These are phyloP conservation scores for Penicillium polonicum DNA, from an alignment of 2,329 filamentous ascomycete genomes.

Conservation along the genomic window DNA sequence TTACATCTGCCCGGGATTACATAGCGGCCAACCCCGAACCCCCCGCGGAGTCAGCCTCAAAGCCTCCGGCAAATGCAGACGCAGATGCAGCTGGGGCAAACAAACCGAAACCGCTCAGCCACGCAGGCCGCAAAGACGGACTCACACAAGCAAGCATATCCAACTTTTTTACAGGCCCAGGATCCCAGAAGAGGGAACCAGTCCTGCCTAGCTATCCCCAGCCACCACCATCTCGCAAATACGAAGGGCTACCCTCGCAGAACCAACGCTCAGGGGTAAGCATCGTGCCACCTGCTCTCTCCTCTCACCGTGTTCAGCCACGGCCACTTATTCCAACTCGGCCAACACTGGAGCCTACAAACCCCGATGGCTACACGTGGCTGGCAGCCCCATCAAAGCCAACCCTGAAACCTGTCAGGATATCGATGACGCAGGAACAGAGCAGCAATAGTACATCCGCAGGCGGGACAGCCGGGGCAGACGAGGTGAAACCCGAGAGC, in stretches of 20 bases:
- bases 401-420: conserved; percentile 20
- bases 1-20: conserved; percentile 62
- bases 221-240: conserved; percentile 12
- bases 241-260: conserved; percentile 9
- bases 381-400: conserved; percentile 28
- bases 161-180: conserved; percentile 48
- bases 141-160: conserved; percentile 54
- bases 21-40: conserved; percentile 37
- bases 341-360: conserved; percentile 34
- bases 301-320: conserved; percentile 33
- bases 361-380: conserved; percentile 38
- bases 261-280: conserved; percentile 10
- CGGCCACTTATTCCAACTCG: conserved; percentile 33
- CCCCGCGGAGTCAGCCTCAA: conserved; percentile 19
- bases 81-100: conserved; percentile 19
- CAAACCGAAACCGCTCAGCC: conserved; percentile 29
- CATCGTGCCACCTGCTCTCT: conserved; percentile 24
- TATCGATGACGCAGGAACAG: conserved; percentile 12
- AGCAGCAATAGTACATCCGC: conserved; percentile 6
- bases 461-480: conserved; percentile 15
- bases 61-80: conserved; percentile 15
- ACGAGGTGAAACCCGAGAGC: conserved; percentile 28
- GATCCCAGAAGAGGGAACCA: conserved; percentile 18
- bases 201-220: conserved; percentile 8
- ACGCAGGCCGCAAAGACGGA: conserved; percentile 37